phyloP scores from a whole-genome alignment of 805 yeast genomes.

The Lipomyces yamadae region DNA sequence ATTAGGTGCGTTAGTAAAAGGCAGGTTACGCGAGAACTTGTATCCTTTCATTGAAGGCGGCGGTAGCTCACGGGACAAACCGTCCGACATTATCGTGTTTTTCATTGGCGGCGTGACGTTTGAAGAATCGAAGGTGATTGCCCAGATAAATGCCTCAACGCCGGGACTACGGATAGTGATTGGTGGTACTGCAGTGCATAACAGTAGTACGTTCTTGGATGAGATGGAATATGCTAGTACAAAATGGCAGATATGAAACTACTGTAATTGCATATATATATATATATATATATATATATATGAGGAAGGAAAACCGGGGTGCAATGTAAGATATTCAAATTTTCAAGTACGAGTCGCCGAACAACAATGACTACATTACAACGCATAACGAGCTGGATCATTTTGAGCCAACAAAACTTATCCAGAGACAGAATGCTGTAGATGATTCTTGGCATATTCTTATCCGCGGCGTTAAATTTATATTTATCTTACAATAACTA shows the following conservation, averaged over 20 bases:
- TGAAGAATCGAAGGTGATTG: conserved; percentile 86
- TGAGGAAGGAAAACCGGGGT: background rate
- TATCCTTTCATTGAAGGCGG: conserved; percentile 54
- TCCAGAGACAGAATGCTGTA: no score
- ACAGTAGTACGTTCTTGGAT: conserved; percentile 51
- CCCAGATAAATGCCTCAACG: conserved; percentile 63
- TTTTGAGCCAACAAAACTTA: no score
- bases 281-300: no score
- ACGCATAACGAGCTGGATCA: no score
- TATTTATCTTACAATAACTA: background rate
- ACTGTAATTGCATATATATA: no score
- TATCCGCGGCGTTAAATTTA: no score
- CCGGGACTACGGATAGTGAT: conserved; percentile 68
- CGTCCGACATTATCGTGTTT: conserved; percentile 49
- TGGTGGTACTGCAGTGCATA: conserved; percentile 76
- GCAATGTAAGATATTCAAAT: background rate
- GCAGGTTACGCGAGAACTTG: conserved; percentile 48
- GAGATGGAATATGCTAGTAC: conserved; percentile 49
- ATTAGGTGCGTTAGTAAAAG: conserved; percentile 50
- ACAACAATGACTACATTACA: no score
- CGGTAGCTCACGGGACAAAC: conserved; percentile 44
- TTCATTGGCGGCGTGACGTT: conserved; percentile 86
- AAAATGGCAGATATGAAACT: conserved; percentile 45
- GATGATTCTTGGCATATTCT: no score
- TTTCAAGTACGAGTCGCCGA: no score